These are phyloP conservation scores for Bruguiera hainesii DNA, from an alignment of 441 rosid species.

Conservation along the genomic window DNA sequence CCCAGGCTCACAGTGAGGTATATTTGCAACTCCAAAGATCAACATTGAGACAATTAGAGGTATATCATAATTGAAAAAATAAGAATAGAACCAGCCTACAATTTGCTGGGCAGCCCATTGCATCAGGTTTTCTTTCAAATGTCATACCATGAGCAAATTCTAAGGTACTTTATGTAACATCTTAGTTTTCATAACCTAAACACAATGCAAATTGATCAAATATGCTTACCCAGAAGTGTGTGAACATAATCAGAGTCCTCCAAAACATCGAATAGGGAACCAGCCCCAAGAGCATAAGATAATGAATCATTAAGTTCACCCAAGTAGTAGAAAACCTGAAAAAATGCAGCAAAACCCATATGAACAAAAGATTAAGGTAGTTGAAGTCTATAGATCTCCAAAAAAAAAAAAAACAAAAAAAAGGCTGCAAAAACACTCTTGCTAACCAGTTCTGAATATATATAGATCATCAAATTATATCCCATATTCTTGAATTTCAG, in stretches of 20 bases:
- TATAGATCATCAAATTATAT: neutral
- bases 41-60: no score
- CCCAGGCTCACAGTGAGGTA: neutral
- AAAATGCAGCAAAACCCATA: neutral
- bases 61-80: no score
- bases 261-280: constrained; percentile 81
- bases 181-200: neutral
- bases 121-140: neutral
- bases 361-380: constrained; percentile 5
- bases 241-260: constrained; percentile 94
- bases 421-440: neutral
- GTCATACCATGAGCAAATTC: neutral
- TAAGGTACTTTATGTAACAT: neutral
- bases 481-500: no score
- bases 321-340: constrained; percentile 86
- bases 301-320: constrained; percentile 91
- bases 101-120: no score
- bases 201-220: neutral
- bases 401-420: neutral
- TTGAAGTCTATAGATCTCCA: neutral
- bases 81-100: no score
- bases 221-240: constrained; percentile 77
- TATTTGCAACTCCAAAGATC: no score
- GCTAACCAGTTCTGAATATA: neutral
- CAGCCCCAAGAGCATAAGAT: constrained; percentile 97